Conservation (phyloP, 2,329 filamentous ascomycete species). For the Neonectria neomacrospora region DNA sequence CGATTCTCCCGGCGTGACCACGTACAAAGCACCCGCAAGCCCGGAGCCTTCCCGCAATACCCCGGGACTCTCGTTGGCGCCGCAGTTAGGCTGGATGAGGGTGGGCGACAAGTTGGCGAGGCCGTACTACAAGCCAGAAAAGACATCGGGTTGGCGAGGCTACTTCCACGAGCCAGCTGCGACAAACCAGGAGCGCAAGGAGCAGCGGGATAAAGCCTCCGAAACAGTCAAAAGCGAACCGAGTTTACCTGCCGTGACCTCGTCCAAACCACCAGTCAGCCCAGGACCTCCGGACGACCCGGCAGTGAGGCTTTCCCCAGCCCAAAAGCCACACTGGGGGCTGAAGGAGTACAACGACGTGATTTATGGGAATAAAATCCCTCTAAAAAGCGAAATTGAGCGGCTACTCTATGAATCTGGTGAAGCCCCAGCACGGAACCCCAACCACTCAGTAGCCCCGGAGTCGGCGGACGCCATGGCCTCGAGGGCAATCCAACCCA, state of each 20-base stretch:
- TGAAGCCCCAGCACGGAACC: not conserved
- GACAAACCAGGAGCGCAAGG: too few species aligned
- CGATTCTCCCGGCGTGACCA: not conserved
- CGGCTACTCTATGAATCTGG: not conserved
- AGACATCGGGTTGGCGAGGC: too few species aligned
- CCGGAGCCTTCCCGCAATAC: not conserved
- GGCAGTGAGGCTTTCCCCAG: not conserved
- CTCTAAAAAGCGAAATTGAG: too few species aligned
- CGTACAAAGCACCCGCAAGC: not conserved
- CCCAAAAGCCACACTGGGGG: not conserved
- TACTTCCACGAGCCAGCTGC: too few species aligned
- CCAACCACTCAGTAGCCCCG: not conserved
- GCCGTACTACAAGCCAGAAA: too few species aligned
- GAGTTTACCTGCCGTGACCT: not conserved
- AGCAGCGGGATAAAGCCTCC: too few species aligned
- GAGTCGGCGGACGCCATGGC: too few species aligned
- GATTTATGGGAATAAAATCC: too few species aligned
- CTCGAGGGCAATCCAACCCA: too few species aligned
- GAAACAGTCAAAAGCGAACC: not conserved
- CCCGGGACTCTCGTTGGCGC: too few species aligned
- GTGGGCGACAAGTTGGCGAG: too few species aligned
- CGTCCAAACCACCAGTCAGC: not conserved
- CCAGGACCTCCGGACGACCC: not conserved
- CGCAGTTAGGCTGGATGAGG: too few species aligned
- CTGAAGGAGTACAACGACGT: not conserved